Evolutionary conservation across 2,329 filamentous ascomycete species (phyloP), one percentile per base, ranked within the genome.

Genomic region (Neofusicoccum ribis): DNA sequence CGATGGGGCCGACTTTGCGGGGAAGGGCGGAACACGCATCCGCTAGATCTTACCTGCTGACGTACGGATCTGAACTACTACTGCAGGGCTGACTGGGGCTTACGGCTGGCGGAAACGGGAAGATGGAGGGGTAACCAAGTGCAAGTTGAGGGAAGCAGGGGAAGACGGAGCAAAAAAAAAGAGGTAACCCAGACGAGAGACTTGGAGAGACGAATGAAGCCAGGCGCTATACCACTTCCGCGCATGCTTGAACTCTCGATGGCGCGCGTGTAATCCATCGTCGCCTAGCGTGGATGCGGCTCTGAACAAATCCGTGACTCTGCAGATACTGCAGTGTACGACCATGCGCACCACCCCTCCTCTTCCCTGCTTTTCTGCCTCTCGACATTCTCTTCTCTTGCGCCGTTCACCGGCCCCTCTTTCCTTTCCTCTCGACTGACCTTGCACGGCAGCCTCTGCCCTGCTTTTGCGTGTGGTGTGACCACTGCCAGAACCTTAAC

Each of bases 241-340:
- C 56, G 43, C 17, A 46, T 60, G 41, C 43, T 46, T 34, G 39
- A 17, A n/a, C 11, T 31, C 36, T 27, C 43, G 41, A 47, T 60
- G 56, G 43, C 44, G 56, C 43, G 43, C 43, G 15, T 7, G 27
- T 37, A 31, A 20, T 47, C 56, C 56, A 23, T 60, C 43, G 31
- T 47, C 31, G 56, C 56, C 43, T 60, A 60, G 56, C 56, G 56
- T 34, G 12, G 43, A 60, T 47, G 56, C 56, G 43, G 56, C 56
- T 47, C 56, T 47, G 43, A 15, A 47, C 56, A 27, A 15, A 60
- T 60, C 39, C 23, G 56, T 60, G 14, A 47, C 27, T 60, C 31
- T 46, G 56, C 56, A 60, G 56, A 20, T 14, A 20, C 52, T 11
- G 41, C 23, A 39, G 58, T 36, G 59, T 17, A 46, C 58, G 31